A percentile compares a stretch with the other conserved stretches of the same genome.
Conservation (phyloP, 148 eudicot genomes). For the Silene conica region DNA sequence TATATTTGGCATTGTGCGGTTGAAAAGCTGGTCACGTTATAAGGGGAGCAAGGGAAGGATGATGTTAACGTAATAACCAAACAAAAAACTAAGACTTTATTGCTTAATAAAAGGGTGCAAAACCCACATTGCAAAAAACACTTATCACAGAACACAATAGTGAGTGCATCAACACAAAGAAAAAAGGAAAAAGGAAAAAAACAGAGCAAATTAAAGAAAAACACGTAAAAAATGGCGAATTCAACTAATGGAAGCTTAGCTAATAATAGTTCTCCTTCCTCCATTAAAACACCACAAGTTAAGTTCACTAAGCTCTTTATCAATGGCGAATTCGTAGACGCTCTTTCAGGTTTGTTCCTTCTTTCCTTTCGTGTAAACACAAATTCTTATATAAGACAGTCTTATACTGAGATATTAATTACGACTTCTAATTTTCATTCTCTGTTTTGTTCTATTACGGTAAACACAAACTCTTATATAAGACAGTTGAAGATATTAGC, state of each 20-base stretch:
- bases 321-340: conserved; percentile 73
- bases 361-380: no score
- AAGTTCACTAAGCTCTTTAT: conserved; percentile 89
- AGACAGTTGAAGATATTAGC: no score
- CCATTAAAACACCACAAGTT: conserved; percentile 41
- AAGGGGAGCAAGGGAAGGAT: background rate
- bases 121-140: background rate
- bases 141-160: no score
- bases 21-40: conserved; percentile 22
- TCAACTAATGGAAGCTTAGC: conserved; percentile 19
- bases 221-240: conserved; percentile 12
- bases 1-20: conserved; percentile 2
- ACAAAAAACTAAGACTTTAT: background rate
- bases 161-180: no score
- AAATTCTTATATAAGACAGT: no score
- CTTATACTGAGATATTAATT: no score
- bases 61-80: conserved; percentile 19
- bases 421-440: no score
- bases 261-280: background rate
- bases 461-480: no score
- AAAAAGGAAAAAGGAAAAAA: background rate
- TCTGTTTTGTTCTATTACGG: no score
- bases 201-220: background rate
- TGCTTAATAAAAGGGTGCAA: background rate
- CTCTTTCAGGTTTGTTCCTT: conserved; percentile 52